Evolutionary conservation across 208 protist genomes (phyloP).

Genomic region (Blastocrithidia nonstop): DNA sequence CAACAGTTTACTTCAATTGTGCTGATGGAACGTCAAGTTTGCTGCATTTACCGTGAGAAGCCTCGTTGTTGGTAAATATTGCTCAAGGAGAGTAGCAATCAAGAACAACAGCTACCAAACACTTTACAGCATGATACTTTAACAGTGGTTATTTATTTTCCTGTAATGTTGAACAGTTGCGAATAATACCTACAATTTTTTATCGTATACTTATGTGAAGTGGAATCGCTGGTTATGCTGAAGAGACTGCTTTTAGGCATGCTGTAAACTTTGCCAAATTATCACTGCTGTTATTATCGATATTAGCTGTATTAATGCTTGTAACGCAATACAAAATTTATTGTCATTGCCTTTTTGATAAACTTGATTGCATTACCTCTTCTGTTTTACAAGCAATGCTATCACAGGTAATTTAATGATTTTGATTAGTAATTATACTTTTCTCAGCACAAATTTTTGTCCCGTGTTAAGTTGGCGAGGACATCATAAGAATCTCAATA

Average conservation of each 20-base stretch:
- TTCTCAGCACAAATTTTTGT: constrained; percentile 9
- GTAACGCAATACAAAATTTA: no score
- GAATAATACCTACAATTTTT: constrained; percentile 75
- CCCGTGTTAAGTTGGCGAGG: constrained; percentile 27
- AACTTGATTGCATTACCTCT: no score
- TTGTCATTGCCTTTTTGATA: no score
- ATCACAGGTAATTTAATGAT: no score
- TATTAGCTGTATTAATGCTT: no score
- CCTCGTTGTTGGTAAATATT: constrained; percentile 12
- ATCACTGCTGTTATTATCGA: no score
- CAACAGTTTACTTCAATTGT: constrained; percentile 76
- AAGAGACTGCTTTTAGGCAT: constrained; percentile 20
- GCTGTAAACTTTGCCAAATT: no score
- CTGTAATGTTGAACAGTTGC: constrained; percentile 73
- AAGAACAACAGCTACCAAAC: constrained; percentile 54
- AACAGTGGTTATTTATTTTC: constrained; percentile 67
- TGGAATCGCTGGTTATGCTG: constrained; percentile 7
- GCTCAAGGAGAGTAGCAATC: constrained; percentile 44
- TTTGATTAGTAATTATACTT: no score
- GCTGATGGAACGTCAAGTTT: constrained; percentile 32
- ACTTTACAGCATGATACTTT: constrained; percentile 25
- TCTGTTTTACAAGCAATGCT: no score
- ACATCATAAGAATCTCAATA: constrained; percentile 35
- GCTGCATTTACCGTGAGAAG: constrained; percentile 26
- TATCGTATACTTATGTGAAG: constrained; percentile 65